Conservation (phyloP, 179 eudicot genomes). For the Heliamphora pulchella region DNA sequence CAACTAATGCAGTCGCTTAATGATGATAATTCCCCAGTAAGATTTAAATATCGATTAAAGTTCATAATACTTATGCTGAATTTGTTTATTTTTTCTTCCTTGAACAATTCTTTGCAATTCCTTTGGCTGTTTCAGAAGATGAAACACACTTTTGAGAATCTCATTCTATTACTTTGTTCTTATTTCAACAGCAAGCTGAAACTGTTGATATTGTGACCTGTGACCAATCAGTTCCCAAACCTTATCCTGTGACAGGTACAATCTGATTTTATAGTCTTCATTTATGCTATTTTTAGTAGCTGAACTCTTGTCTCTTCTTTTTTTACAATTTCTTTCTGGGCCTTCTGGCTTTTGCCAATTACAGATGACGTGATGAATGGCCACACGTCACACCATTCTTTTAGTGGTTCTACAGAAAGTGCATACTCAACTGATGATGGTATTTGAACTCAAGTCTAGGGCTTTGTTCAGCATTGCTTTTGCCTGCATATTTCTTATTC, state of each 20-base stretch:
- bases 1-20: constrained; percentile 82
- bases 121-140: not conserved
- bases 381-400: constrained; percentile 32
- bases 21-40: constrained; percentile 61
- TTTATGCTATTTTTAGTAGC: constrained; percentile 7
- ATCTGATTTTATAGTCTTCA: not conserved
- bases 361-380: constrained; percentile 47
- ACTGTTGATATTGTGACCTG: constrained; percentile 73
- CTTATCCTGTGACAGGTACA: constrained; percentile 29
- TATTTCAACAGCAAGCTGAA: constrained; percentile 39
- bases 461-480: not conserved
- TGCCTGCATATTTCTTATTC: constrained; percentile 6
- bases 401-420: constrained; percentile 42
- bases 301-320: not conserved
- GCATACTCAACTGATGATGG: constrained; percentile 43
- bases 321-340: not conserved
- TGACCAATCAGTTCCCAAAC: constrained; percentile 63
- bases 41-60: constrained; percentile 12
- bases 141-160: constrained; percentile 1
- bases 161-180: not conserved
- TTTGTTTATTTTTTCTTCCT: constrained; percentile 9
- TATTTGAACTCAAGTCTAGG: constrained; percentile 15
- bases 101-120: not conserved
- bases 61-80: too few relatives aligned
- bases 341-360: constrained; percentile 12